A percentile compares a stretch with the other conserved stretches of the same genome.
phyloP scores from a whole-genome alignment of 2,329 filamentous ascomycete species.

The Aspergillus fumigatus region DNA sequence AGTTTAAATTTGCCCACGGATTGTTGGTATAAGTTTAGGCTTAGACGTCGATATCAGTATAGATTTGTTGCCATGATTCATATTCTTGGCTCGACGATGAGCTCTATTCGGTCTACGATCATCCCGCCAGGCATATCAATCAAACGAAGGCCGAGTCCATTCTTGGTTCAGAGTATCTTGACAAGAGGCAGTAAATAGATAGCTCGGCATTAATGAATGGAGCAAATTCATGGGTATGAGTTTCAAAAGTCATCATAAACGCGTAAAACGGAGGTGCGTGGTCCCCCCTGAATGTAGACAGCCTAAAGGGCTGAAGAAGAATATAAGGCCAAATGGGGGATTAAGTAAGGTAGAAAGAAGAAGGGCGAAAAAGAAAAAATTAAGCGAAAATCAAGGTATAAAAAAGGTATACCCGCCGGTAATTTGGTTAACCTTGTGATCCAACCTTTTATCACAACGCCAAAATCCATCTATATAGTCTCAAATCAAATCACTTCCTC shows the following conservation, averaged over 20 bases:
- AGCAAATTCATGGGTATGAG: constrained; percentile 19
- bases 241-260: constrained; percentile 14
- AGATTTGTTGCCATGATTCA: not conserved
- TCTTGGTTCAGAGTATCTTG: not conserved
- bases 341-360: constrained; percentile 4
- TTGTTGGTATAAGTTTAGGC: not conserved
- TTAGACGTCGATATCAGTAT: not conserved
- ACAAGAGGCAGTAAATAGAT: not conserved
- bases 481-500: not conserved
- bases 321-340: constrained; percentile 4
- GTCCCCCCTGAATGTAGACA: not conserved
- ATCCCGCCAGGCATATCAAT: not conserved
- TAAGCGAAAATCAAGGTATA: not conserved
- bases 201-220: constrained; percentile 8
- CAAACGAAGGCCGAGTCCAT: not conserved
- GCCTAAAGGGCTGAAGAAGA: constrained; percentile 4
- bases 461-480: constrained; percentile 18
- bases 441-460: constrained; percentile 22
- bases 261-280: constrained; percentile 12
- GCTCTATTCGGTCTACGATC: not conserved
- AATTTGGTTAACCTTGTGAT: constrained; percentile 1
- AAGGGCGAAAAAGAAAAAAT: not conserved
- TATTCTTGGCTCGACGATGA: not conserved
- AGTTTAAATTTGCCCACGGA: not conserved
- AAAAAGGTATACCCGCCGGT: constrained; percentile 7